phyloP scores from a whole-genome alignment of 441 rosid genomes.

The Dalechampia spathulata region DNA sequence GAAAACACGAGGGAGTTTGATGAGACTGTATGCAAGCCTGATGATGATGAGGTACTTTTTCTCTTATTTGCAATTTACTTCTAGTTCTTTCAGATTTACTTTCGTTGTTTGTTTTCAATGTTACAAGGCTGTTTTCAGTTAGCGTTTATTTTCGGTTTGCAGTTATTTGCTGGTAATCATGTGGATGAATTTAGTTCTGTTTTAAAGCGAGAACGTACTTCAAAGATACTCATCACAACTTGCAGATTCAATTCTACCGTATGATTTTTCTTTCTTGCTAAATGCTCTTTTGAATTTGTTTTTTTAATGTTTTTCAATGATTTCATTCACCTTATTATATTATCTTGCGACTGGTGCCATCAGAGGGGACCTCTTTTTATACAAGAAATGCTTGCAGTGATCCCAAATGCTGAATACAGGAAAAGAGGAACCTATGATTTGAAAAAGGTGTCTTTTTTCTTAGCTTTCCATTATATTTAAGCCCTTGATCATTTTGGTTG shows the following conservation, averaged over 20 bases:
- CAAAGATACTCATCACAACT: slow-evolving; percentile 84
- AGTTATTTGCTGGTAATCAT: slow-evolving; percentile 81
- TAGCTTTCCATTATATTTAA: too few species aligned
- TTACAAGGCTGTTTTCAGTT: too few species aligned
- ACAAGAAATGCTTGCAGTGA: slow-evolving; percentile 64
- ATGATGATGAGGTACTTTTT: slow-evolving; percentile 68
- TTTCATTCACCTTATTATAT: too few species aligned
- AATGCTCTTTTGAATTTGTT: neutral
- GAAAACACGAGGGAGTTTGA: slow-evolving; percentile 87
- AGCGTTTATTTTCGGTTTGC: too few species aligned
- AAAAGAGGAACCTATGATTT: slow-evolving; percentile 88
- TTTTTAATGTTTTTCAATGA: too few species aligned
- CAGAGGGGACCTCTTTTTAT: slow-evolving; percentile 86
- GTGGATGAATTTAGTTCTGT: slow-evolving; percentile 75
- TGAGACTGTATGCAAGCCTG: slow-evolving; percentile 83
- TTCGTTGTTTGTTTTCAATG: too few species aligned
- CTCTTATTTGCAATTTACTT: neutral
- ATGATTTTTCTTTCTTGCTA: slow-evolving; percentile 24
- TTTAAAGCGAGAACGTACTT: slow-evolving; percentile 41
- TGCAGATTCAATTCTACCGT: slow-evolving; percentile 84
- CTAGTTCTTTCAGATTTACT: too few species aligned
- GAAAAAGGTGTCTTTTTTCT: slow-evolving; percentile 50
- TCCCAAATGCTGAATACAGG: slow-evolving; percentile 68
- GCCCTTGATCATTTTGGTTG: too few species aligned
- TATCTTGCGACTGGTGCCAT: too few species aligned